Evolutionary conservation across 2,329 filamentous ascomycete species (phyloP).

Genomic region (Cephalotrichum gorgonifer): DNA sequence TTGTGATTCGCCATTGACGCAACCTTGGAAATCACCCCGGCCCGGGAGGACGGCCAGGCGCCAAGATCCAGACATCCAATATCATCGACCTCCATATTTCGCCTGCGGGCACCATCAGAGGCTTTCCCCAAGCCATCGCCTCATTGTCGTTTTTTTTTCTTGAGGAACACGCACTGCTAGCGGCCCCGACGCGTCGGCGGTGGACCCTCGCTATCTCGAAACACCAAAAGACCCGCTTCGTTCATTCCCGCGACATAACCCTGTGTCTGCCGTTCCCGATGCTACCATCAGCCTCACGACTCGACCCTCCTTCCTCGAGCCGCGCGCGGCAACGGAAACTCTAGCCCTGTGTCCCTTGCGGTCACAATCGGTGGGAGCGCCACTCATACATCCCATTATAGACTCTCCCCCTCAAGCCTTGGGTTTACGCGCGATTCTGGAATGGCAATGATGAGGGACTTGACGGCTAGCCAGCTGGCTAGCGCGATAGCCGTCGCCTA

Average conservation of each 20-base stretch:
- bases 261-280: constrained; percentile 4
- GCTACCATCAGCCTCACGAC: background rate
- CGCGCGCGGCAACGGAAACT: background rate
- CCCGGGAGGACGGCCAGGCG: background rate
- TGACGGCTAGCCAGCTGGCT: background rate
- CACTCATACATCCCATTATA: background rate
- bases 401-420: background rate
- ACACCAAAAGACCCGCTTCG: no score
- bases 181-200: background rate
- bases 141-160: background rate
- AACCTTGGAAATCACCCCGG: background rate
- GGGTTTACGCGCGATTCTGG: background rate
- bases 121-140: constrained; percentile 1
- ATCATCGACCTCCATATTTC: background rate
- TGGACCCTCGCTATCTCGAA: no score
- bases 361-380: background rate
- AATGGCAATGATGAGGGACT: background rate
- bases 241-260: no score
- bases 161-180: background rate
- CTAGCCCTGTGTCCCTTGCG: background rate
- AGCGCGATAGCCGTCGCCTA: background rate
- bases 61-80: background rate
- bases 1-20: constrained; percentile 1
- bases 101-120: background rate
- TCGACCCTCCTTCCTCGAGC: background rate